Evolutionary conservation across 2,329 filamentous ascomycete species (phyloP).

Genomic region (Diaporthe sp.): DNA sequence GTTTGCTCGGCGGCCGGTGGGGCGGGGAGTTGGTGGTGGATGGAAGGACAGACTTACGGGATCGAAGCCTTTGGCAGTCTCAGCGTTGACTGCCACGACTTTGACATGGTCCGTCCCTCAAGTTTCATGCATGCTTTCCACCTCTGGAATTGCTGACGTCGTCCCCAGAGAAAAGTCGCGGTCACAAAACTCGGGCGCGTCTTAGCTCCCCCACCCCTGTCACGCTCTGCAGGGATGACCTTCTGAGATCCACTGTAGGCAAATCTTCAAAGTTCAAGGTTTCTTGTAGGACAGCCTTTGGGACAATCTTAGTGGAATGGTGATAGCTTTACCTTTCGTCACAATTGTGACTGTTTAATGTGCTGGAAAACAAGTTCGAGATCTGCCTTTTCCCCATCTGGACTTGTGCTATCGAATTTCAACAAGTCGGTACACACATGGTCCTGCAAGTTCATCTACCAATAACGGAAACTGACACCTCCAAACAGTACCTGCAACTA

Average conservation of each 20-base stretch:
- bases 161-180: slow-evolving; percentile 1
- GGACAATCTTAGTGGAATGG: not conserved
- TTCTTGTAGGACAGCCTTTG: not conserved
- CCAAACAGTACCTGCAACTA: not conserved
- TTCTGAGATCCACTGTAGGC: too few relatives aligned
- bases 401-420: too few relatives aligned
- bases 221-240: not conserved
- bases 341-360: not conserved
- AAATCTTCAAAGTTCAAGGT: not conserved
- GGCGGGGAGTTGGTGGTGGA: not conserved
- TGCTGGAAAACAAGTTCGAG: not conserved
- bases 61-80: slow-evolving; percentile 82
- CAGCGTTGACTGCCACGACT: slow-evolving; percentile 81
- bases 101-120: slow-evolving; percentile 56
- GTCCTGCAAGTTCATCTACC: not conserved
- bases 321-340: not conserved
- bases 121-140: slow-evolving; percentile 31
- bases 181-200: slow-evolving; percentile 30
- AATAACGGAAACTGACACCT: not conserved
- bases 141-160: slow-evolving; percentile 8
- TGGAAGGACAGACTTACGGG: slow-evolving; percentile 64
- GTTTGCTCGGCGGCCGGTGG: not conserved
- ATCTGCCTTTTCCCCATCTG: not conserved
- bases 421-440: not conserved
- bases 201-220: slow-evolving; percentile 8